Percentiles rank a stretch among this genome's conserved stretches.
These are phyloP conservation scores for Testicularia cyperi DNA, from an alignment of 1,284 basidiomycete genomes.

Conservation along the genomic window DNA sequence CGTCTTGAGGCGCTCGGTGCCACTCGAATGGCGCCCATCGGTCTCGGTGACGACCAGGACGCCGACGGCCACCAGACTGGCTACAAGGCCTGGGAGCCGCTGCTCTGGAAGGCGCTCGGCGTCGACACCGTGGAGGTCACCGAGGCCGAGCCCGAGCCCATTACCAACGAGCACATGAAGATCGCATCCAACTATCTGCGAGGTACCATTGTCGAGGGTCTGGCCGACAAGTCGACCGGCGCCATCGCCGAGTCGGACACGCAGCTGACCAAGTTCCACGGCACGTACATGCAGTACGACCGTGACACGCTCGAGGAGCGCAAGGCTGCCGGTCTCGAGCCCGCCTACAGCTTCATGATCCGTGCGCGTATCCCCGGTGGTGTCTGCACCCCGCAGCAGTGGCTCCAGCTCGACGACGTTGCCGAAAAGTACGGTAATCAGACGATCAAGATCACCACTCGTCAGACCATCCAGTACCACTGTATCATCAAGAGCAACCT, in stretches of 20 bases:
- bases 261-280: slow-evolving; percentile 98
- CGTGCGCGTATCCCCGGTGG: slow-evolving; percentile 93
- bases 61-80: slow-evolving; percentile 94
- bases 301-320: slow-evolving; percentile 97
- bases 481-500: slow-evolving; percentile 95
- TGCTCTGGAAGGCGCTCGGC: slow-evolving; percentile 89
- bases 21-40: slow-evolving; percentile 60
- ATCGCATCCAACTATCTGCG: slow-evolving; percentile 91
- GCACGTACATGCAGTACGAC: slow-evolving; percentile 73
- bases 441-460: slow-evolving; percentile 95
- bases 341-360: slow-evolving; percentile 98
- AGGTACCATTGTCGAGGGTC: slow-evolving; percentile 87
- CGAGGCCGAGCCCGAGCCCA: slow-evolving; percentile 91
- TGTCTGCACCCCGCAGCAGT: slow-evolving; percentile 86
- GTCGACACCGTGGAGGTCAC: slow-evolving; percentile 85
- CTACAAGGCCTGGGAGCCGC: slow-evolving; percentile 91
- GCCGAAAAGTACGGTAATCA: slow-evolving; percentile 91
- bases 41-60: slow-evolving; percentile 95
- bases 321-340: slow-evolving; percentile 86
- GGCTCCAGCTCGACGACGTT: slow-evolving; percentile 93
- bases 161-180: slow-evolving; percentile 99
- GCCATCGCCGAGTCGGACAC: slow-evolving; percentile 85
- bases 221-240: slow-evolving; percentile 82
- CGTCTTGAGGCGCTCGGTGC: slow-evolving; percentile 62
- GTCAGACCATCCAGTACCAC: slow-evolving; percentile 99